phyloP scores from a whole-genome alignment of 768 basidiomycete species.

The Collybiopsis luxurians region DNA sequence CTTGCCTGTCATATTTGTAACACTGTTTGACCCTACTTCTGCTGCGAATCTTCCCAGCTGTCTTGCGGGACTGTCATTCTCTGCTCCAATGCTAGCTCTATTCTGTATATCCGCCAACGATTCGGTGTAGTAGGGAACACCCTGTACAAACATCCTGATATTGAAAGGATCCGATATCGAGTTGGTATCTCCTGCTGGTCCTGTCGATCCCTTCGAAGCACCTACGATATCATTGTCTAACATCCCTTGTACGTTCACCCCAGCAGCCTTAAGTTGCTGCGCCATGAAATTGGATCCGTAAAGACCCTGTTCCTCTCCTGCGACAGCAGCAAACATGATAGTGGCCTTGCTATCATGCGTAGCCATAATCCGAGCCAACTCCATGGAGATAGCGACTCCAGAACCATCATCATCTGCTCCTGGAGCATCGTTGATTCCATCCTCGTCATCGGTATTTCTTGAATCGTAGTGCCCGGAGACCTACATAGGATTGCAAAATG shows the following conservation, averaged over 20 bases:
- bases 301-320: conserved; percentile 53
- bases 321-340: conserved; percentile 50
- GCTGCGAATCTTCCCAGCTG: conserved; percentile 50
- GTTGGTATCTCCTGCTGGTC: conserved; percentile 37
- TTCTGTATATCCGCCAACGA: conserved; percentile 30
- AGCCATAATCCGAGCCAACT: conserved; percentile 51
- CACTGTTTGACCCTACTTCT: conserved; percentile 48
- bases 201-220: conserved; percentile 34
- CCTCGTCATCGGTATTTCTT: conserved; percentile 26
- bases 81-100: conserved; percentile 42
- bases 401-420: conserved; percentile 56
- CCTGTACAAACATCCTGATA: conserved; percentile 51
- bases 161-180: conserved; percentile 37
- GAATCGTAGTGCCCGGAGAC: conserved; percentile 57
- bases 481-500: no score
- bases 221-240: conserved; percentile 58
- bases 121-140: conserved; percentile 43
- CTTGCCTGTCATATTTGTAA: conserved; percentile 49
- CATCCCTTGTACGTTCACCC: conserved; percentile 55
- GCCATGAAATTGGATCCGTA: conserved; percentile 49
- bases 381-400: conserved; percentile 54
- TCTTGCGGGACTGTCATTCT: conserved; percentile 52
- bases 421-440: conserved; percentile 37
- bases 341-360: conserved; percentile 44
- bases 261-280: conserved; percentile 34